Evolutionary conservation across 1,284 basidiomycete species (phyloP).

Genomic region (Flammula alnicola): DNA sequence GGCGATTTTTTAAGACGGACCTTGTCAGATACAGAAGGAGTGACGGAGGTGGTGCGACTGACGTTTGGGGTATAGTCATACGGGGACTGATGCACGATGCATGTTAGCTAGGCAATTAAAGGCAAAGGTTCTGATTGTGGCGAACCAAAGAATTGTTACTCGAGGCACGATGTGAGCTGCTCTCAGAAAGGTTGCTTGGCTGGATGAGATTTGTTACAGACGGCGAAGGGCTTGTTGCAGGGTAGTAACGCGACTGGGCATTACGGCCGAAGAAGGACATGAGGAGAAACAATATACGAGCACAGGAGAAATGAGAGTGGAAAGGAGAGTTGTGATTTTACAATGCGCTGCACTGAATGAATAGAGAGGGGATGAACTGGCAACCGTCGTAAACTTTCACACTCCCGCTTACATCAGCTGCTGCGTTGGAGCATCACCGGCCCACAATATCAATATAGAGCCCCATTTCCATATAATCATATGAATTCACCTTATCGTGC

Average conservation of each 20-base stretch:
- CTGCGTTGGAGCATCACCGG: conserved; percentile 8
- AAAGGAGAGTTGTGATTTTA: no score
- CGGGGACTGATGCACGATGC: conserved; percentile 11
- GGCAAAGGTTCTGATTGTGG: background rate
- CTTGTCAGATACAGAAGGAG: conserved; percentile 53
- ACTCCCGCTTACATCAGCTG: conserved; percentile 24
- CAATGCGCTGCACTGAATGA: conserved; percentile 12
- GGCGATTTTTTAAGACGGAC: conserved; percentile 28
- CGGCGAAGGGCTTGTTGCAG: conserved; percentile 40
- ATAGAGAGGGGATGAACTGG: background rate
- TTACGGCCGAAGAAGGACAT: conserved; percentile 34
- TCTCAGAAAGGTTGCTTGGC: conserved; percentile 22
- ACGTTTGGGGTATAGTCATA: conserved; percentile 13
- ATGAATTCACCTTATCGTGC: no score
- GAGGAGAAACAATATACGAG: conserved; percentile 5
- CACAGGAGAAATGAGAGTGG: no score
- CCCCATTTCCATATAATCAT: background rate
- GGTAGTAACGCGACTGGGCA: conserved; percentile 36
- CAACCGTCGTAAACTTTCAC: conserved; percentile 17
- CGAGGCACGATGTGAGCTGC: conserved; percentile 7
- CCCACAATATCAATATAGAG: no score
- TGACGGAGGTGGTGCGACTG: conserved; percentile 23
- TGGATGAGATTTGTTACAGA: conserved; percentile 61
- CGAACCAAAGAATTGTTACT: conserved; percentile 20
- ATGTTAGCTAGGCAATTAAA: background rate